Base-by-base conservation (phyloP, 225 moss, liverwort and hornwort species). In the Bryum argenteum region DNA sequence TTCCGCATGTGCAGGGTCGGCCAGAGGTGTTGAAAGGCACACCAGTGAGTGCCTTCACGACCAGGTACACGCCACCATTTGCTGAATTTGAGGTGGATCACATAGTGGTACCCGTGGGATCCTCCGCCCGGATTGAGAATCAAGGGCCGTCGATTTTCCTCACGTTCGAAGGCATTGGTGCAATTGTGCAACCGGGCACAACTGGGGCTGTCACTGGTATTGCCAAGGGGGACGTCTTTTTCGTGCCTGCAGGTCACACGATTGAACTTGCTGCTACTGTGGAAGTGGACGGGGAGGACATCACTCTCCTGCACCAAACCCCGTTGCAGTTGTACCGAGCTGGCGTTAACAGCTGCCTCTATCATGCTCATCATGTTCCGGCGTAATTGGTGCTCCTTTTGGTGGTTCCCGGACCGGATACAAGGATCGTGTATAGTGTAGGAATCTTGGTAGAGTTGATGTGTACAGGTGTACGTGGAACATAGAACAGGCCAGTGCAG, bases 81-180 rank as follows among this genome's bases (percentile, higher is more conserved):
- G 89, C 90, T 60, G 97, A 97, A 70, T 97, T 97, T 69, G 94
- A 97, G 80, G 94, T 97, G 58, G 93, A 97, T 70, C 72, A 82
- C 59, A 81, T 94, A 44, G 73, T 79, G 50, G 72, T 97, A 18
- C 97, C 97, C 11, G 84, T 69, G 2, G 90, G 90, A 10, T 71
- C 71, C 8, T 83, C 89, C 2, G 70, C 84, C n/a, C 76, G 82
- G 58, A 80, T 92, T 43, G 61, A 81, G 21, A 68, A 86, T 44
- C 43, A 77, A 3, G 90, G 94, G 22, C 97, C 97, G 40, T 97
- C 94, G 0, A 88, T 97, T 66, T 86, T 97, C 61, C 83, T 97
- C 17, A 92, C 92, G 33, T 89, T 83, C 17, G 86, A 88, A 41
- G 97, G 94, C 17, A 71, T 70, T 50, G 97, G 92, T 22, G 82